Evolutionary conservation across 176 grass and related monocot species (phyloP).

Genomic region (Pontederia crassipes): DNA sequence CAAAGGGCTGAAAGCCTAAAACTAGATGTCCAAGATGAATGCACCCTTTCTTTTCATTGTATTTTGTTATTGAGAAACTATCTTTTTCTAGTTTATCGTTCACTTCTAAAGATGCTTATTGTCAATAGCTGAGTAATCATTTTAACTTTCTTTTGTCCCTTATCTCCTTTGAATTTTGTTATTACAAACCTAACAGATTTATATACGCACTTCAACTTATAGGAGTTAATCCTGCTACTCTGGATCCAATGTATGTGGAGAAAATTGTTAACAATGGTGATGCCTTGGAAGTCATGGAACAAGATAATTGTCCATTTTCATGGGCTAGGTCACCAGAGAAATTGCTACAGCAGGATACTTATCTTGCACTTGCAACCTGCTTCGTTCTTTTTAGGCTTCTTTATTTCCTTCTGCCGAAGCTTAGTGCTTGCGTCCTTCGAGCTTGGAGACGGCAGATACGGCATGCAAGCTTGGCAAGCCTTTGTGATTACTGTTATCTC

Average conservation of each 20-base stretch:
- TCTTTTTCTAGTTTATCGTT: too few relatives aligned
- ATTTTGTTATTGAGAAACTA: too few relatives aligned
- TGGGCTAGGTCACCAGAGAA: conserved; percentile 96
- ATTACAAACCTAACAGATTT: conserved; percentile 9
- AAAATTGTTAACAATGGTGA: conserved; percentile 35
- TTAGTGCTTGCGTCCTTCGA: conserved; percentile 39
- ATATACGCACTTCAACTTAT: conserved; percentile 21
- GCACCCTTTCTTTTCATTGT: too few relatives aligned
- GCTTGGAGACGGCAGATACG: conserved; percentile 56
- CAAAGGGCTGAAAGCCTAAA: too few relatives aligned
- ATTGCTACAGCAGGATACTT: conserved; percentile 84
- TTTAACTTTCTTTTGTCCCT: too few relatives aligned
- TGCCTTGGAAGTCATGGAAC: conserved; percentile 41
- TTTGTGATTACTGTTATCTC: conserved; percentile 46
- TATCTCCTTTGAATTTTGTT: not conserved
- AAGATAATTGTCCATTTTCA: conserved; percentile 82
- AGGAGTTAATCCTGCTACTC: conserved; percentile 55
- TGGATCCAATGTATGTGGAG: conserved; percentile 31
- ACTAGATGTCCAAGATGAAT: too few relatives aligned
- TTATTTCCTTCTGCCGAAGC: conserved; percentile 55
- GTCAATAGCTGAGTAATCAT: too few relatives aligned
- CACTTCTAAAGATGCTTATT: too few relatives aligned
- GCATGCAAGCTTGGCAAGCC: conserved; percentile 41
- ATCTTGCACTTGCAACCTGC: conserved; percentile 58
- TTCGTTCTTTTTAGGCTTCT: conserved; percentile 64